Evolutionary conservation across 2,329 filamentous ascomycete species (phyloP).

Genomic region (Penicillium fuscoglaucum): DNA sequence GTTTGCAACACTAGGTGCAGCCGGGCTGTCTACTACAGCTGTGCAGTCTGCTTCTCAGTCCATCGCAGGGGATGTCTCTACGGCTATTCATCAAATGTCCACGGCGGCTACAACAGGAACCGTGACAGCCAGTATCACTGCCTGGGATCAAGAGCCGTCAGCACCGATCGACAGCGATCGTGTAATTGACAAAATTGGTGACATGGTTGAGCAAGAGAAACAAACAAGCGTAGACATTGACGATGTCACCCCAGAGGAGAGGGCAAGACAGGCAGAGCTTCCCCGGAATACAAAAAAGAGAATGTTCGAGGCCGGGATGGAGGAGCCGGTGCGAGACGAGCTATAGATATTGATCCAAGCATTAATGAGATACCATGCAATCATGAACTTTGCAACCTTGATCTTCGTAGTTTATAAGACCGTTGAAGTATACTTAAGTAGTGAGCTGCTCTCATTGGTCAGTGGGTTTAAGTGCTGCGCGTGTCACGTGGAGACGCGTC

Average conservation of each 20-base stretch:
- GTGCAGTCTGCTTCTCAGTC: slow-evolving; percentile 26
- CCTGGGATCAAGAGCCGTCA: slow-evolving; percentile 24
- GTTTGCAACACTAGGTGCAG: slow-evolving; percentile 56
- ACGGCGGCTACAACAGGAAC: slow-evolving; percentile 18
- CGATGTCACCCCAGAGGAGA: slow-evolving; percentile 40
- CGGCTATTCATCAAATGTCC: slow-evolving; percentile 26
- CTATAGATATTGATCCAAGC: slow-evolving; percentile 28
- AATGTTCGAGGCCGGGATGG: slow-evolving; percentile 46
- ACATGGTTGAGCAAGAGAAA: slow-evolving; percentile 38
- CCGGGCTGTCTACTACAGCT: slow-evolving; percentile 43
- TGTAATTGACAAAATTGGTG: slow-evolving; percentile 45
- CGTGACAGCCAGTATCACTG: slow-evolving; percentile 15
- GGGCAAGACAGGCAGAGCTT: slow-evolving; percentile 37
- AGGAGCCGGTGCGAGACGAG: slow-evolving; percentile 40
- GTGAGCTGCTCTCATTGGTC: slow-evolving; percentile 12
- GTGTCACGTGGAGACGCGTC: slow-evolving; percentile 41
- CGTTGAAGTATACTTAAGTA: not conserved
- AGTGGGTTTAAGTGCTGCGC: slow-evolving; percentile 27
- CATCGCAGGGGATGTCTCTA: slow-evolving; percentile 21
- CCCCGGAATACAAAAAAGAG: slow-evolving; percentile 51
- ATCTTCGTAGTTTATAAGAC: not conserved
- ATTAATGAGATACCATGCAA: slow-evolving; percentile 17
- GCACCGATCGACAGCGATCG: slow-evolving; percentile 32
- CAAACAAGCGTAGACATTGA: slow-evolving; percentile 33
- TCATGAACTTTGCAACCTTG: not conserved